Evolutionary conservation across 2,329 filamentous ascomycete species (phyloP).

Genomic region (Phialophora expanda): DNA sequence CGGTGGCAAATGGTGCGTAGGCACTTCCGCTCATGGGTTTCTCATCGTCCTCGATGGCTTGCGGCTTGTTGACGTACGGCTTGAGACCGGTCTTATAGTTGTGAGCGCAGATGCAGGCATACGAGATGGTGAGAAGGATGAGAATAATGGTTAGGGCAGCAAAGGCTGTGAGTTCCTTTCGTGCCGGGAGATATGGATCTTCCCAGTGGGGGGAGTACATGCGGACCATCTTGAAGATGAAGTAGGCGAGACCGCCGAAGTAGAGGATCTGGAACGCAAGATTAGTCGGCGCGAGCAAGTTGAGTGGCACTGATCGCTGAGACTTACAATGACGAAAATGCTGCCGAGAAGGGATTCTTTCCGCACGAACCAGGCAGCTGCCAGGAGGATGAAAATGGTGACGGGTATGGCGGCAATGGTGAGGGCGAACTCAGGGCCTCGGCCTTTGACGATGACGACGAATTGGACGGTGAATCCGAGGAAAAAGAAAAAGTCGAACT

Average conservation of each 20-base stretch:
- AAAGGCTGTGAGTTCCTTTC: conserved; percentile 87
- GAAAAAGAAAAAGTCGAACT: conserved; percentile 99
- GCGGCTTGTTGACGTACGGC: conserved; percentile 66
- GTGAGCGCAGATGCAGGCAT: conserved; percentile 82
- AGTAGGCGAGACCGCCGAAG: conserved; percentile 88
- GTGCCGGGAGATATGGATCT: conserved; percentile 74
- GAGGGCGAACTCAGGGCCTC: conserved; percentile 76
- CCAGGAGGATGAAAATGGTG: conserved; percentile 84
- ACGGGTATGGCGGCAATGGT: conserved; percentile 90
- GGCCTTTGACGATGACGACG: conserved; percentile 81
- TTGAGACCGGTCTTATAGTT: conserved; percentile 93
- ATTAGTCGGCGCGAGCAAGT: conserved; percentile 3
- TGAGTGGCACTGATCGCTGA: neutral
- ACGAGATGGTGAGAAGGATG: conserved; percentile 84
- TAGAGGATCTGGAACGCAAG: conserved; percentile 66
- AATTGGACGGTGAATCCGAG: conserved; percentile 98
- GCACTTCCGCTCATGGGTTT: conserved; percentile 34
- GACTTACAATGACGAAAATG: conserved; percentile 69
- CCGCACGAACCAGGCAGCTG: conserved; percentile 83
- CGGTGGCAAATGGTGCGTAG: conserved; percentile 35
- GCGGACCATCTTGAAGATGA: conserved; percentile 95
- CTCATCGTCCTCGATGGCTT: conserved; percentile 32
- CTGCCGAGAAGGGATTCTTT: conserved; percentile 82
- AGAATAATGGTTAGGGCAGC: conserved; percentile 89
- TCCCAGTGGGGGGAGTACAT: conserved; percentile 76